phyloP scores from a whole-genome alignment of 2,329 filamentous ascomycete species.

The Fusarium sp. region DNA sequence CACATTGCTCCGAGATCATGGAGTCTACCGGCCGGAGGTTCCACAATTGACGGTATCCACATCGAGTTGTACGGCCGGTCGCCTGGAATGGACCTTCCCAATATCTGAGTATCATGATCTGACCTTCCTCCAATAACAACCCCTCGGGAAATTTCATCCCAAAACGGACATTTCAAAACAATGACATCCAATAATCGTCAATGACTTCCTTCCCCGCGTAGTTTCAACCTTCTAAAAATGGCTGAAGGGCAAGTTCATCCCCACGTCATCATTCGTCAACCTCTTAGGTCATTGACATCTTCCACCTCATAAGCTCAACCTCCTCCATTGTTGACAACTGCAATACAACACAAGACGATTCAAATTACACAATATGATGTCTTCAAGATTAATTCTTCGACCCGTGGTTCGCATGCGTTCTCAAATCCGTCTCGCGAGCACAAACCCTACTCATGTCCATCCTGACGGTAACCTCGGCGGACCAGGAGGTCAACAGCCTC shows the following conservation, averaged over 20 bases:
- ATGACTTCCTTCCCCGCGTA: not conserved
- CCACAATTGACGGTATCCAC: not conserved
- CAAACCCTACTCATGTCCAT: conserved; percentile 4
- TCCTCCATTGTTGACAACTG: not conserved
- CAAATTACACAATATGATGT: conserved; percentile 12
- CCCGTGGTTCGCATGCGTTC: conserved; percentile 35
- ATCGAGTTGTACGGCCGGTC: not conserved
- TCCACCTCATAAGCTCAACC: not conserved
- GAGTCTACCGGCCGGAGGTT: not conserved
- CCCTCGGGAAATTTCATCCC: conserved; percentile 5
- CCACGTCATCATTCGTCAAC: conserved; percentile 39
- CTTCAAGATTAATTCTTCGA: conserved; percentile 29
- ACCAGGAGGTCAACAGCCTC: conserved; percentile 49
- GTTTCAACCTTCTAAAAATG: conserved; percentile 1
- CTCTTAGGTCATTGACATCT: conserved; percentile 22
- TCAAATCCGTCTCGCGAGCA: conserved; percentile 24
- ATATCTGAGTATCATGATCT: not conserved
- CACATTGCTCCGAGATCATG: not conserved
- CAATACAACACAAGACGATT: not conserved
- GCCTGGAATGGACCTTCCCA: not conserved
- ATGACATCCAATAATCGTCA: conserved; percentile 25
- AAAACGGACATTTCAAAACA: conserved; percentile 9
- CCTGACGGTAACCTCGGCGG: conserved; percentile 45
- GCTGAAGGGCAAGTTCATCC: conserved; percentile 1
- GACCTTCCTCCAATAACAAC: not conserved